Percentiles rank a stretch among this genome's conserved stretches.
Evolutionary conservation across 495 filamentous ascomycete genomes (phyloP).

Genomic region (Neurospora sp.): DNA sequence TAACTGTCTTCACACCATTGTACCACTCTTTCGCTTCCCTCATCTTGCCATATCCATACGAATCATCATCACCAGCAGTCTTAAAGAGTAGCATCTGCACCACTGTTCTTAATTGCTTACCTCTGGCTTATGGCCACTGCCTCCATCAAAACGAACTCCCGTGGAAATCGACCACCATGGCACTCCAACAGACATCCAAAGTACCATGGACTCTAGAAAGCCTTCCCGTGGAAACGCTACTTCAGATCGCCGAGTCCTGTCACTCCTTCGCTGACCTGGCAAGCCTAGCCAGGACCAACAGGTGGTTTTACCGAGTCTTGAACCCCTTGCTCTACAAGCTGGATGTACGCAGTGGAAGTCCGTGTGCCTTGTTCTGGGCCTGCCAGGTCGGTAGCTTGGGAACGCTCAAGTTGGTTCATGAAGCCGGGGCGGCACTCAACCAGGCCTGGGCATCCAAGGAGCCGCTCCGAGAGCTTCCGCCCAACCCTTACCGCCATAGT

Average conservation of each 20-base stretch:
- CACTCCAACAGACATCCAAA: background rate
- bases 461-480: background rate
- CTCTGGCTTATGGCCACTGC: background rate
- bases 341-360: background rate
- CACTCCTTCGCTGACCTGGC: background rate
- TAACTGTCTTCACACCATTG: background rate
- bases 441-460: background rate
- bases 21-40: background rate
- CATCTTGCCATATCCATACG: background rate
- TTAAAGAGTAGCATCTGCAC: background rate
- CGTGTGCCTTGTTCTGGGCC: conserved; percentile 2
- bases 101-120: background rate
- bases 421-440: conserved; percentile 3
- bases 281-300: background rate
- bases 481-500: background rate
- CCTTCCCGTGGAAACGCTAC: conserved; percentile 2
- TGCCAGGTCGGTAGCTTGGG: background rate
- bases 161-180: background rate
- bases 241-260: conserved; percentile 6
- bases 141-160: background rate
- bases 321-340: conserved; percentile 5
- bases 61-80: background rate
- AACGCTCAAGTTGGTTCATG: background rate
- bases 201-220: background rate
- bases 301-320: background rate